Percentiles rank a stretch among this genome's conserved stretches.
These are phyloP conservation scores for Tilletia setariae DNA, from an alignment of 1,284 basidiomycete species.

Conservation along the genomic window DNA sequence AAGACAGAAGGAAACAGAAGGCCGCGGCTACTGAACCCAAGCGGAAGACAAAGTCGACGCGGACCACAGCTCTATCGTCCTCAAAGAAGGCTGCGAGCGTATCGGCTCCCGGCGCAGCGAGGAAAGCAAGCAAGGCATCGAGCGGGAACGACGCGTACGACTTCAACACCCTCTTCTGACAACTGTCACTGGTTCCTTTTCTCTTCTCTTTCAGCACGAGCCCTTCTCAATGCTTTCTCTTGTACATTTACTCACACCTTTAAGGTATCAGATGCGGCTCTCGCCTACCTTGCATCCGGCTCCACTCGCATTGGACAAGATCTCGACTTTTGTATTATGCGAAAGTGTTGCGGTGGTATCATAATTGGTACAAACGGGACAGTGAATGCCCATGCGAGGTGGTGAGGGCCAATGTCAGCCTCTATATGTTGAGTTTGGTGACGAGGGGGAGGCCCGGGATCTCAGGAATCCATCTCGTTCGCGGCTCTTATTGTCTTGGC, in stretches of 20 bases:
- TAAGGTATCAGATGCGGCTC: too few relatives aligned
- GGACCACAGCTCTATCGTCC: not conserved
- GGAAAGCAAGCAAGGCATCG: not conserved
- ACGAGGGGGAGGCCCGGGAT: too few relatives aligned
- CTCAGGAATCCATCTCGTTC: constrained; percentile 25
- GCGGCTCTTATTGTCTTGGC: constrained; percentile 23
- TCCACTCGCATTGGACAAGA: not conserved
- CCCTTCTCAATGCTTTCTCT: not conserved
- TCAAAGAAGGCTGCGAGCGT: not conserved
- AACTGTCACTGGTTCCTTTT: not conserved
- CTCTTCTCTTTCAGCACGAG: not conserved
- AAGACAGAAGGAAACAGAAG: not conserved
- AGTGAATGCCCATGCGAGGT: not conserved
- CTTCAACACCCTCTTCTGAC: constrained; percentile 5
- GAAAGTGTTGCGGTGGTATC: too few relatives aligned
- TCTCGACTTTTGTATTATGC: not conserved
- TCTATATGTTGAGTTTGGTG: too few relatives aligned
- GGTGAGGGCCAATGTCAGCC: not conserved
- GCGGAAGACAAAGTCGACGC: not conserved
- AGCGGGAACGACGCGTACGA: constrained; percentile 7
- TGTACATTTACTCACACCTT: too few relatives aligned
- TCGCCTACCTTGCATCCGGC: not conserved
- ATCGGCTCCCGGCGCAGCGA: not conserved
- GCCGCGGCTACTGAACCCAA: not conserved
- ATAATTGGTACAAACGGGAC: too few relatives aligned